phyloP scores from a whole-genome alignment of 495 filamentous ascomycete species.

The Podospora didyma region DNA sequence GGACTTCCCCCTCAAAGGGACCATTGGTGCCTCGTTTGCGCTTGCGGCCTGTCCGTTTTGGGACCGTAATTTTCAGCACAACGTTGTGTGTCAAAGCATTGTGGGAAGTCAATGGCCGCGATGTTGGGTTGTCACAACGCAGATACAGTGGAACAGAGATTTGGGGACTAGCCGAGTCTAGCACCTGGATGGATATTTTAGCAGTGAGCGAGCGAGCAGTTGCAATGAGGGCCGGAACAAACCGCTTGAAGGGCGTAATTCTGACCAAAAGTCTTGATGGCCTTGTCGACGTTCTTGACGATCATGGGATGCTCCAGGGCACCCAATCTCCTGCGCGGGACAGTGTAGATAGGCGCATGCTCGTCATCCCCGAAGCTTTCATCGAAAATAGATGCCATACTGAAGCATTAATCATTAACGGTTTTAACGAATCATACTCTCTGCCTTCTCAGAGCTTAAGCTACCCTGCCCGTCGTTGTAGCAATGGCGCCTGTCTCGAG shows the following conservation, averaged over 20 bases:
- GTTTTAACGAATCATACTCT: too few relatives aligned
- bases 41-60: constrained; percentile 80
- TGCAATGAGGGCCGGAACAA: constrained; percentile 15
- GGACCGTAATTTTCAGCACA: constrained; percentile 80
- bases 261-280: constrained; percentile 72
- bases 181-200: constrained; percentile 22
- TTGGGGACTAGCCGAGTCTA: constrained; percentile 32
- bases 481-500: too few relatives aligned
- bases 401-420: too few relatives aligned
- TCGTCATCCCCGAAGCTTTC: constrained; percentile 5
- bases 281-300: constrained; percentile 76
- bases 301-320: constrained; percentile 87
- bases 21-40: constrained; percentile 68
- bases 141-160: constrained; percentile 60
- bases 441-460: not conserved
- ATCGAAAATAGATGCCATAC: not conserved
- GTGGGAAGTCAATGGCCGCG: constrained; percentile 68
- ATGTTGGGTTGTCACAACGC: constrained; percentile 71
- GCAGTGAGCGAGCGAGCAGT: not conserved
- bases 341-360: constrained; percentile 37
- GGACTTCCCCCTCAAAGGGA: constrained; percentile 49
- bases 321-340: constrained; percentile 63
- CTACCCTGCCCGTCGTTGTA: too few relatives aligned
- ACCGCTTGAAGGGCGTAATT: constrained; percentile 63
- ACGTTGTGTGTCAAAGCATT: constrained; percentile 71